Percentiles rank a stretch among this genome's conserved stretches.
These are phyloP conservation scores for Salix caprea DNA, from an alignment of 345 rosid genomes.

Conservation along the genomic window DNA sequence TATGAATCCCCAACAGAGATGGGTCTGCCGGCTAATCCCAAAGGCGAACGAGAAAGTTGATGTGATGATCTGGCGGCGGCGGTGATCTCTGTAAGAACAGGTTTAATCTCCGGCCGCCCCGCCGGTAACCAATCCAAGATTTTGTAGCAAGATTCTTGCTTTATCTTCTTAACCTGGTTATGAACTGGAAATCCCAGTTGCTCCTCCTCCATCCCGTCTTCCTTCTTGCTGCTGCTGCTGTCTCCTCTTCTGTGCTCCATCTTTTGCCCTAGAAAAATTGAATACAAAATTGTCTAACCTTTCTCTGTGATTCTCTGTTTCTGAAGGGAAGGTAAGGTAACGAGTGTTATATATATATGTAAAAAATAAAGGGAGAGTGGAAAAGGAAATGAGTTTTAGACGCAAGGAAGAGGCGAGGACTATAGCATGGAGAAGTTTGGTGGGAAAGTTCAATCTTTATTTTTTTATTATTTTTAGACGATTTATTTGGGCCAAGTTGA, in stretches of 20 bases:
- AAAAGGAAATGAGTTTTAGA: background rate
- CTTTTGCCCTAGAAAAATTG: background rate
- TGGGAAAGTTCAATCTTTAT: background rate
- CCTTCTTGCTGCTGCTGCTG: background rate
- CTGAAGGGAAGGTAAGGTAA: background rate
- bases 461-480: background rate
- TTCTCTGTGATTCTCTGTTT: background rate
- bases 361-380: background rate
- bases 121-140: conserved; percentile 19
- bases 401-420: background rate
- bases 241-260: background rate
- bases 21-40: conserved; percentile 26
- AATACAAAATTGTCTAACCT: background rate
- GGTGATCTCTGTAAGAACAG: conserved; percentile 20
- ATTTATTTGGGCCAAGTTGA: background rate
- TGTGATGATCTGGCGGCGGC: conserved; percentile 7
- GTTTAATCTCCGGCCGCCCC: conserved; percentile 32
- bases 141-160: conserved; percentile 22
- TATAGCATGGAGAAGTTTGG: background rate
- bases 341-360: background rate
- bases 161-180: conserved; percentile 38
- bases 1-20: conserved; percentile 29
- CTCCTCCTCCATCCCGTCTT: background rate
- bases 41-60: conserved; percentile 30
- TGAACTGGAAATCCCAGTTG: conserved; percentile 18